Percentiles rank a stretch among this genome's conserved stretches.
Conservation (phyloP, 306 rosid species). For the Vigna angularis region DNA sequence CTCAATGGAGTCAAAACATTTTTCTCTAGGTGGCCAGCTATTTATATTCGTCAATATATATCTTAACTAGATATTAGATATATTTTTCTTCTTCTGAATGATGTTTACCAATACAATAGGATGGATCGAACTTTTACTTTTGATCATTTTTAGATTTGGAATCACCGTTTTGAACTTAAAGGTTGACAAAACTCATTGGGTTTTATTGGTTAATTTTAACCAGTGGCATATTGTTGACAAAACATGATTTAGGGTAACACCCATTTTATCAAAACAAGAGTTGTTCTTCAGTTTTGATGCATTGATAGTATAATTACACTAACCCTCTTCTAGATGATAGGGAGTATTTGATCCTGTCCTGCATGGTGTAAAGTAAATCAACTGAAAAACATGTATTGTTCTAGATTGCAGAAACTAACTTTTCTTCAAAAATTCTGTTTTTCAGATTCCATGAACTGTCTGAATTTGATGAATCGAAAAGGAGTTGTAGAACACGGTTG, state of each 20-base stretch:
- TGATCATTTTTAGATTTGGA: neutral
- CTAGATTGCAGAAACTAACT: constrained; percentile 13
- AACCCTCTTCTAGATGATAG: neutral
- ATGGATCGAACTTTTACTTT: neutral
- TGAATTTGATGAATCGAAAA: constrained; percentile 79
- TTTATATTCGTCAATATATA: neutral
- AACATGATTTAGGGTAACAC: neutral
- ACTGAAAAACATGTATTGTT: neutral
- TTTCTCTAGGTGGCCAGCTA: neutral
- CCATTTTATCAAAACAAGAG: neutral
- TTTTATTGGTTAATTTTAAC: constrained; percentile 17
- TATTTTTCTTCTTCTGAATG: neutral
- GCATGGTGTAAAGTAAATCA: too few relatives aligned
- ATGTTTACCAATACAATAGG: neutral
- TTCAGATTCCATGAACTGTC: constrained; percentile 76
- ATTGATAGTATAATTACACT: neutral
- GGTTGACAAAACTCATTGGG: neutral
- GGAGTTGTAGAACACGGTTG: constrained; percentile 89
- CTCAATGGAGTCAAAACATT: neutral
- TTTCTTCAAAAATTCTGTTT: constrained; percentile 22
- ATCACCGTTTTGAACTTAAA: neutral
- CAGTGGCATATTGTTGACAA: neutral
- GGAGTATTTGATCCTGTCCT: constrained; percentile 8
- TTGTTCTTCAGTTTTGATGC: neutral
- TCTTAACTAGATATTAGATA: neutral